A percentile compares a stretch with the other conserved stretches of the same genome.
These are phyloP conservation scores for Pholiota microspora DNA, from an alignment of 768 basidiomycete genomes.

Conservation along the genomic window DNA sequence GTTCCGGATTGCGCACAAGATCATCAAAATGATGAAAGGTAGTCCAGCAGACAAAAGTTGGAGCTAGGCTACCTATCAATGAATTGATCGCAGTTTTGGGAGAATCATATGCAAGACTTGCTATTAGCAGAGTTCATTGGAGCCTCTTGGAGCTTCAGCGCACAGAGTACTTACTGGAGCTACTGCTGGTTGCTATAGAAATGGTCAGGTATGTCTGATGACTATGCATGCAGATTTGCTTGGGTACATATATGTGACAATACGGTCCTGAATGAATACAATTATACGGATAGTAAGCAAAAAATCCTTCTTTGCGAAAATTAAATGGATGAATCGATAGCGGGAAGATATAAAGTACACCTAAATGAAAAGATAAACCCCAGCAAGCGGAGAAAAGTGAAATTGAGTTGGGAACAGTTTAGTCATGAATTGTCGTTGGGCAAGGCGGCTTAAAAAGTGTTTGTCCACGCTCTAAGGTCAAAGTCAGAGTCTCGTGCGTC, in stretches of 20 bases:
- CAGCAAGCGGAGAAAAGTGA: neutral
- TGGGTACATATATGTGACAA: neutral
- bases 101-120: neutral
- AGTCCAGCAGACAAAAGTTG: too few relatives aligned
- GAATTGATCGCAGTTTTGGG: too few relatives aligned
- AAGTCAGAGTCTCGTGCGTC: conserved; percentile 56
- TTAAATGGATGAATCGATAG: neutral
- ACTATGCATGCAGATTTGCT: neutral
- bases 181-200: neutral
- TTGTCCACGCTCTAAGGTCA: conserved; percentile 79
- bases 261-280: neutral
- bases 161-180: too few relatives aligned
- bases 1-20: too few relatives aligned
- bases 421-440: too few relatives aligned
- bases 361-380: neutral
- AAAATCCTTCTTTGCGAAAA: too few relatives aligned
- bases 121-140: too few relatives aligned
- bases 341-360: neutral
- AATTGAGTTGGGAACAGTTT: too few relatives aligned
- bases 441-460: conserved; percentile 49
- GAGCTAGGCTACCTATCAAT: too few relatives aligned
- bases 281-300: neutral
- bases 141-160: too few relatives aligned
- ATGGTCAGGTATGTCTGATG: neutral
- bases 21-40: too few relatives aligned